phyloP scores from a whole-genome alignment of 2,329 filamentous ascomycete genomes.

The Aspergillus udagawae region DNA sequence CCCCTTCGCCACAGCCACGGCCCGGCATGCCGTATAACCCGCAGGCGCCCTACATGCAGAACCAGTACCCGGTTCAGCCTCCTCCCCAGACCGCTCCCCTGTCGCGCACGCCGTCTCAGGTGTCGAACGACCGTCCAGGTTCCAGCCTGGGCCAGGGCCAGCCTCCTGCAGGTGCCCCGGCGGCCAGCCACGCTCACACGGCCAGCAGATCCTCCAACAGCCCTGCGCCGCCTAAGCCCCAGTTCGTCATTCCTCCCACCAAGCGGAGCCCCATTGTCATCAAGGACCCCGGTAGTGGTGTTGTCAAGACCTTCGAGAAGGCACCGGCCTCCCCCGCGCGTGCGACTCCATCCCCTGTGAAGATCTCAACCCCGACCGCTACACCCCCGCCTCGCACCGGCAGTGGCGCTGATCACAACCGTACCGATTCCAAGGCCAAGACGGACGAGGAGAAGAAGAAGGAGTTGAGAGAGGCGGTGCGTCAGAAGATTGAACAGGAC shows the following conservation, averaged over 20 bases:
- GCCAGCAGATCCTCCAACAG: constrained; percentile 52
- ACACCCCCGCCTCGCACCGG: constrained; percentile 75
- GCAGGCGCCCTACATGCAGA: constrained; percentile 47
- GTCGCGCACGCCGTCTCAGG: constrained; percentile 79
- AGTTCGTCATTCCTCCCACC: constrained; percentile 58
- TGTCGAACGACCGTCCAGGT: constrained; percentile 63
- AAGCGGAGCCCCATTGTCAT: constrained; percentile 78
- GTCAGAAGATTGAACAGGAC: constrained; percentile 54
- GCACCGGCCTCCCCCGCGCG: constrained; percentile 59
- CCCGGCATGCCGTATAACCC: constrained; percentile 49
- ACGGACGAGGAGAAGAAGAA: constrained; percentile 77
- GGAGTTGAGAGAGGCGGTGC: constrained; percentile 60
- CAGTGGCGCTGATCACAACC: constrained; percentile 63
- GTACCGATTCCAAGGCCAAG: constrained; percentile 70
- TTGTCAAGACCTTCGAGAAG: constrained; percentile 66
- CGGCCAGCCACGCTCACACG: constrained; percentile 45
- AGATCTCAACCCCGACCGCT: constrained; percentile 64
- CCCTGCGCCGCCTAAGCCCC: constrained; percentile 58
- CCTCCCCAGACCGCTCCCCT: constrained; percentile 62
- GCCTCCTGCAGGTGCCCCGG: constrained; percentile 47
- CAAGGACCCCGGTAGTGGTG: constrained; percentile 77
- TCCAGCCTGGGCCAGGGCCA: constrained; percentile 60
- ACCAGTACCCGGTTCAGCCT: constrained; percentile 47
- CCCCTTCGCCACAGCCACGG: constrained; percentile 44
- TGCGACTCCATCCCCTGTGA: constrained; percentile 55